phyloP scores from a whole-genome alignment of 2,329 filamentous ascomycete species.

The Sporothrix pallida region DNA sequence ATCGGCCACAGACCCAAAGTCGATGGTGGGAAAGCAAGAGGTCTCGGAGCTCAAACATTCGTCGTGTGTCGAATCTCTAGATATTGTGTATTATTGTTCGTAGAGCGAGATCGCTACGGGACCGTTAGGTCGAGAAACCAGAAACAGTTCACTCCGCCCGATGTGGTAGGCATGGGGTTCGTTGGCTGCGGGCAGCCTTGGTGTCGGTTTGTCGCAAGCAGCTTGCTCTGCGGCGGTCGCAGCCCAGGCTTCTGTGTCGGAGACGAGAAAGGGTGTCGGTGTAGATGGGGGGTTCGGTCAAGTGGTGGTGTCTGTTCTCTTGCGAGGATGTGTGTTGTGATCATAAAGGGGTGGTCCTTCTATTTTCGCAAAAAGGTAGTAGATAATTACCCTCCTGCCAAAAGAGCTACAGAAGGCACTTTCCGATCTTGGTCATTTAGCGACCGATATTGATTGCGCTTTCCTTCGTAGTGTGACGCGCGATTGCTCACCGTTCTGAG shows the following conservation, averaged over 20 bases:
- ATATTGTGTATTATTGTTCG: conserved; percentile 13
- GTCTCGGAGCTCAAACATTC: conserved; percentile 27
- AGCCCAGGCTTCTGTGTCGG: conserved; percentile 20
- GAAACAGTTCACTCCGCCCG: conserved; percentile 50
- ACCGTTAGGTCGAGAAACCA: conserved; percentile 50
- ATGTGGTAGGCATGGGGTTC: conserved; percentile 52
- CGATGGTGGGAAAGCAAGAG: conserved; percentile 8
- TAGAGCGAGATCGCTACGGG: conserved; percentile 48
- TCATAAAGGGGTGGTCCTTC: conserved; percentile 5
- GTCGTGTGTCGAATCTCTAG: background rate
- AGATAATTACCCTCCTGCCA: background rate
- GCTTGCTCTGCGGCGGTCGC: conserved; percentile 20
- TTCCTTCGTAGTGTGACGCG: background rate
- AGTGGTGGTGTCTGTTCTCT: background rate
- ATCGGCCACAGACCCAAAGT: conserved; percentile 45
- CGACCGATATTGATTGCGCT: conserved; percentile 21
- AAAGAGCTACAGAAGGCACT: conserved; percentile 19
- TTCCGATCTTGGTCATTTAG: conserved; percentile 7
- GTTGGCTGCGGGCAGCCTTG: conserved; percentile 34
- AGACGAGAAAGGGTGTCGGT: background rate
- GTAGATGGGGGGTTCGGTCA: no score
- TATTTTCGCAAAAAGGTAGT: background rate
- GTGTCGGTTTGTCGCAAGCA: conserved; percentile 25
- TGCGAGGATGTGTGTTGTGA: conserved; percentile 1
- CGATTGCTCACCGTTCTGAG: background rate